Evolutionary conservation across 225 moss, liverwort and hornwort genomes (phyloP), one percentile per base, ranked within the genome.

Genomic region (Antitrichia curtipendula): DNA sequence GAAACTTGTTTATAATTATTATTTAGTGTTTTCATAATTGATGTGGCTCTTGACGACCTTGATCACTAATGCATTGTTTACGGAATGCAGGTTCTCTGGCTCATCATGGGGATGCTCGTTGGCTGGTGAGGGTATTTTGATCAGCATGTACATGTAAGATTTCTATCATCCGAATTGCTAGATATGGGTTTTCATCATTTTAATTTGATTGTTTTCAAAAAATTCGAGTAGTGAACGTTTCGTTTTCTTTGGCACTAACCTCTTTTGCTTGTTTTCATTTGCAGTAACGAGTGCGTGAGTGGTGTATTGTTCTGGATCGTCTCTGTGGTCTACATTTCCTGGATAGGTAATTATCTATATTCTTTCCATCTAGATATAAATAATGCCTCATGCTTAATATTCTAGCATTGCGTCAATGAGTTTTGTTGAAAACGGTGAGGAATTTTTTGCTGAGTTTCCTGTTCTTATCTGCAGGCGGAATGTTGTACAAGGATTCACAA

Each of bases 91-190:
- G 97, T 97, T 94, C 77, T 93, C 95, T 16, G 96, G 96, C 47
- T 92, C 98, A 66, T 75, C 93, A 32, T 98, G 98, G 98, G 98
- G 98, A 83, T 91, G 94, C 32, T 87, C 92, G 27, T 83, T 98
- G 62, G 94, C 96, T 63, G 98, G 98, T 15, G 96, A 96, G 93
- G 98, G 96, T 31, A 96, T 96, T 56, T 84, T 98, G 82, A 87
- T 98, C 86, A 96, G 92, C 90, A 98, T 98, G 98, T 98, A 94
- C 92, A 75, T 94, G 97, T 97, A 89, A 93, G 95, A 74, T 86
- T 47, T 29, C 43, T 12, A 16, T 32, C 16, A 23, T 59, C 72
- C 25, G 32, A 52, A 38, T 61, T 8, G 15, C 4, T n/a, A 13
- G 3, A 56, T 62, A 10, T 32, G 65, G 4, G 25, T 52, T 87